Conservation (phyloP, 2,329 filamentous ascomycete genomes). For the Neonectria coccinea region DNA sequence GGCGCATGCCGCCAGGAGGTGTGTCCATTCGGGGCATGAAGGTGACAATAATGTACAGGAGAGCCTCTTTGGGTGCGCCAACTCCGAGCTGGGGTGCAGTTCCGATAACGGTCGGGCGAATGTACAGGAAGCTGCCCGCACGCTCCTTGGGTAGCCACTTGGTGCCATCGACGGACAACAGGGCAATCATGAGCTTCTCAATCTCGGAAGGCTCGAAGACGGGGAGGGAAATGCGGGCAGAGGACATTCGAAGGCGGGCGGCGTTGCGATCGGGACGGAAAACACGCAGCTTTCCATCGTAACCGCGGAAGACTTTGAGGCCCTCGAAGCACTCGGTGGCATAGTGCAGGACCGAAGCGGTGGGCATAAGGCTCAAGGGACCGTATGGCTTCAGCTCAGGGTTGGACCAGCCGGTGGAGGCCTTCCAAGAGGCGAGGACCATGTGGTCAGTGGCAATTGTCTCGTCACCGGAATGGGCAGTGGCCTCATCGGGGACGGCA, state of each 20-base stretch:
- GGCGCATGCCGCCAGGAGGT: conserved; percentile 70
- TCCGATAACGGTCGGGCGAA: conserved; percentile 88
- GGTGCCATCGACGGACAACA: conserved; percentile 78
- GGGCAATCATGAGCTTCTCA: conserved; percentile 77
- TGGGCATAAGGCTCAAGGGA: conserved; percentile 81
- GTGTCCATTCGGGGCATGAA: conserved; percentile 70
- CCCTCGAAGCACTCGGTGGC: conserved; percentile 94
- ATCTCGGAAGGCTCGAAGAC: conserved; percentile 78
- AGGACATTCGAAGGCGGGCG: conserved; percentile 70
- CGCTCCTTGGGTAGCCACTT: conserved; percentile 82
- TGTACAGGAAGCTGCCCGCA: conserved; percentile 80
- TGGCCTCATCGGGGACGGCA: conserved; percentile 63
- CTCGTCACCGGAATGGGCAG: conserved; percentile 60
- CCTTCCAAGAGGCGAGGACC: conserved; percentile 79
- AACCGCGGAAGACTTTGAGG: conserved; percentile 82
- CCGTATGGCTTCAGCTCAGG: conserved; percentile 83
- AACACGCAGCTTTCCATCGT: conserved; percentile 78
- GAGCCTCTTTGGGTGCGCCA: conserved; percentile 81
- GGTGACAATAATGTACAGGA: conserved; percentile 83
- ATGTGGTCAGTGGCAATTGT: conserved; percentile 87
- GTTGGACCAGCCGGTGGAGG: conserved; percentile 74
- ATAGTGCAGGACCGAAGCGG: conserved; percentile 85
- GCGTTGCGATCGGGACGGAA: conserved; percentile 83
- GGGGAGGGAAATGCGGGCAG: conserved; percentile 78
- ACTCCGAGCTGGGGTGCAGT: conserved; percentile 85